Evolutionary conservation across 768 basidiomycete genomes (phyloP).

Genomic region (Neoboletus brunneissimus): DNA sequence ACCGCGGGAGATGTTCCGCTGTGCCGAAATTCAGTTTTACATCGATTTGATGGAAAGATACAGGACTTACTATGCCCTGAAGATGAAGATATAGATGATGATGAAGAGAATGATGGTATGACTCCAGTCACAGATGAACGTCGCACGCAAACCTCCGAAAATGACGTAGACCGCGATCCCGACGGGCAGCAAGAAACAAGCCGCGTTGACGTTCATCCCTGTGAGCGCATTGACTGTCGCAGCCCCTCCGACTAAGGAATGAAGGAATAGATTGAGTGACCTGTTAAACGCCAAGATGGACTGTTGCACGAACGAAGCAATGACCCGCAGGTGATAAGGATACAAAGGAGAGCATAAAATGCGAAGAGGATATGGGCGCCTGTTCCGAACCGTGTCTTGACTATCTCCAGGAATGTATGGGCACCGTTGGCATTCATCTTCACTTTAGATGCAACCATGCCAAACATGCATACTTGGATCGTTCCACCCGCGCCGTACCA

Average conservation of each 20-base stretch:
- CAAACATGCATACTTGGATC: conserved; percentile 52
- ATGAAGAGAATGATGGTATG: conserved; percentile 47
- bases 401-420: conserved; percentile 58
- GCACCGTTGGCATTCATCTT: conserved; percentile 60
- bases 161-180: conserved; percentile 44
- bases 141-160: conserved; percentile 42
- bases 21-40: background rate
- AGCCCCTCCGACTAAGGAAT: conserved; percentile 40
- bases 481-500: conserved; percentile 54
- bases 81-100: conserved; percentile 37
- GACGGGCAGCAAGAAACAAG: conserved; percentile 45
- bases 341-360: conserved; percentile 51
- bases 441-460: conserved; percentile 52
- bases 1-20: conserved; percentile 39
- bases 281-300: background rate
- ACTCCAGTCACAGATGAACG: conserved; percentile 44
- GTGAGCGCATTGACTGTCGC: conserved; percentile 46
- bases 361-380: conserved; percentile 47
- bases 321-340: conserved; percentile 49
- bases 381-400: conserved; percentile 47
- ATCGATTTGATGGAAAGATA: background rate
- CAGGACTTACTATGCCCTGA: conserved; percentile 30
- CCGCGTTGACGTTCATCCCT: conserved; percentile 44
- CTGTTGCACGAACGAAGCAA: conserved; percentile 39
- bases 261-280: background rate